Conservation (phyloP, 2,329 filamentous ascomycete genomes). For the Beauveria varroae region DNA sequence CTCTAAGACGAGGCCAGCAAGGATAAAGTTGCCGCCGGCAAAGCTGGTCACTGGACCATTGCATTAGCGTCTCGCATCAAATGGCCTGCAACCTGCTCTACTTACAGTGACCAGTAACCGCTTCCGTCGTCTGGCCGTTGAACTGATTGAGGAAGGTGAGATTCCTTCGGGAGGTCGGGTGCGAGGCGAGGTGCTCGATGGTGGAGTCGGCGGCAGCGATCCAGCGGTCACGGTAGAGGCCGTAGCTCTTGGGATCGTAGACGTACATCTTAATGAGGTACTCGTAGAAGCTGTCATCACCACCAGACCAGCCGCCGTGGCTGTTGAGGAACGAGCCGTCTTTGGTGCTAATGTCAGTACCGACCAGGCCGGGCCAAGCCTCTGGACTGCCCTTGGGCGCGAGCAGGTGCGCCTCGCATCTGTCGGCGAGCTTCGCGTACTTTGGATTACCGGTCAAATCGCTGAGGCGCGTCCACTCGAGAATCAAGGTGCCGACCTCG, state of each 20-base stretch:
- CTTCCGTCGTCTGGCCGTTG: conserved; percentile 34
- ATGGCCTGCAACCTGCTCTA: conserved; percentile 36
- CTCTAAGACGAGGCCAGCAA: conserved; percentile 65
- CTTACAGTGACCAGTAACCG: conserved; percentile 44
- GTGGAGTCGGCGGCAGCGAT: conserved; percentile 66
- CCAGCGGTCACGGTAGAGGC: conserved; percentile 65
- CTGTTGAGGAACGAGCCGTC: conserved; percentile 60
- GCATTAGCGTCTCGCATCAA: conserved; percentile 42
- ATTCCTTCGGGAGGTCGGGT: conserved; percentile 58
- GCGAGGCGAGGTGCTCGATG: conserved; percentile 62
- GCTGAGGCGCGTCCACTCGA: conserved; percentile 72
- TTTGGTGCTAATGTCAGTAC: conserved; percentile 53
- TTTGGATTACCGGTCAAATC: conserved; percentile 60
- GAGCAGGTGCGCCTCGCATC: conserved; percentile 61
- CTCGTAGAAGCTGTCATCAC: conserved; percentile 62
- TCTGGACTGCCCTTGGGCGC: conserved; percentile 46
- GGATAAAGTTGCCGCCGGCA: conserved; percentile 75
- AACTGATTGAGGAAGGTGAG: conserved; percentile 64
- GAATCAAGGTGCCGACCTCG: conserved; percentile 65
- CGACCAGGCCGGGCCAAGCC: conserved; percentile 70
- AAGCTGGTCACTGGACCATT: conserved; percentile 70
- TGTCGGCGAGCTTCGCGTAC: conserved; percentile 58
- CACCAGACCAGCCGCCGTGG: conserved; percentile 65
- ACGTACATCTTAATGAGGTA: conserved; percentile 90
- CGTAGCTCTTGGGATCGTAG: conserved; percentile 62